phyloP scores from a whole-genome alignment of 352 stramenopile genomes.

The Phytophthora pistaciae region DNA sequence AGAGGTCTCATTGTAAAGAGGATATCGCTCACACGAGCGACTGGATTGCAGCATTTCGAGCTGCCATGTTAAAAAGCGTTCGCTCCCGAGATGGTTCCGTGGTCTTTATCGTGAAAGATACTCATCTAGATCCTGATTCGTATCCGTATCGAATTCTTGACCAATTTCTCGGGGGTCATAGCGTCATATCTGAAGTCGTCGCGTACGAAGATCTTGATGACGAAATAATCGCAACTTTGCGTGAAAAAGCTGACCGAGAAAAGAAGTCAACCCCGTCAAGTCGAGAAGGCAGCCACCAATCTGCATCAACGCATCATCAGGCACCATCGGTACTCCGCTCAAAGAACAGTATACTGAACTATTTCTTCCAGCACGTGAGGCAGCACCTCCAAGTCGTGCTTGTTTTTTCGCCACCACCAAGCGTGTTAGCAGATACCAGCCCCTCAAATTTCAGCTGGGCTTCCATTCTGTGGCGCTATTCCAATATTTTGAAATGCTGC shows the following conservation, averaged over 20 bases:
- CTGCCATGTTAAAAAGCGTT: slow-evolving; percentile 54
- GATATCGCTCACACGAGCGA: not conserved
- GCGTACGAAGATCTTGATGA: slow-evolving; percentile 66
- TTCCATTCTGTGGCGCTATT: slow-evolving; percentile 48
- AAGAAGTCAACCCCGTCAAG: not conserved
- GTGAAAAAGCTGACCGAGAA: slow-evolving; percentile 39
- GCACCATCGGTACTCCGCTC: slow-evolving; percentile 32
- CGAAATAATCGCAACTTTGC: slow-evolving; percentile 44
- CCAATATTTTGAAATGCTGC: slow-evolving; percentile 52
- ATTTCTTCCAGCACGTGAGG: slow-evolving; percentile 54
- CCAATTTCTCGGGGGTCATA: slow-evolving; percentile 53
- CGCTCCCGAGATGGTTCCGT: slow-evolving; percentile 39
- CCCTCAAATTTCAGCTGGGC: slow-evolving; percentile 13
- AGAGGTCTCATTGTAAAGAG: not conserved
- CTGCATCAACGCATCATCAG: not conserved
- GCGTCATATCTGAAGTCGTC: slow-evolving; percentile 51
- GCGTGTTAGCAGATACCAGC: not conserved
- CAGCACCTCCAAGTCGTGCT: slow-evolving; percentile 68
- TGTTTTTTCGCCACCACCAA: slow-evolving; percentile 36
- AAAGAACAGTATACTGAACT: slow-evolving; percentile 57
- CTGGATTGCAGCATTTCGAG: slow-evolving; percentile 53
- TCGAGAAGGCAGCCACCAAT: not conserved
- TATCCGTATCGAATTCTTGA: slow-evolving; percentile 57
- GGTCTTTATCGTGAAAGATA: slow-evolving; percentile 74
- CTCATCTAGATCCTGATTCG: slow-evolving; percentile 26